A percentile compares a stretch with the other conserved stretches of the same genome.
phyloP scores from a whole-genome alignment of 202 grass and related monocot genomes.

The Musa balbisiana region DNA sequence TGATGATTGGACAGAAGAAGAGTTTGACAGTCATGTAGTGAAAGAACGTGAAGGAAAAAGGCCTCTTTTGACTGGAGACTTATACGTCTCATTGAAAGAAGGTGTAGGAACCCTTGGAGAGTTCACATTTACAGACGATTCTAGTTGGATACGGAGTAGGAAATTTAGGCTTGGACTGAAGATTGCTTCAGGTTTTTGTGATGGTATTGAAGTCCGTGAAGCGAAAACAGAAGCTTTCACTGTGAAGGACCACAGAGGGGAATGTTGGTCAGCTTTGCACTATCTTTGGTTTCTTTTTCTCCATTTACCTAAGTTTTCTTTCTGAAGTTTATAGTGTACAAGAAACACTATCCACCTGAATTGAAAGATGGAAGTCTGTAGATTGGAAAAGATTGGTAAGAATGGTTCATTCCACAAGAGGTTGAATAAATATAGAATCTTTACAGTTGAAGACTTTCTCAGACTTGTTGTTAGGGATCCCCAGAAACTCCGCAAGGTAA shows the following conservation, averaged over 20 bases:
- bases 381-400: conserved; percentile 21
- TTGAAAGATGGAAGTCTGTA: conserved; percentile 17
- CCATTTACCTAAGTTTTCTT: neutral
- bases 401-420: conserved; percentile 20
- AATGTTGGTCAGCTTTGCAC: neutral
- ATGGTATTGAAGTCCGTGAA: conserved; percentile 4
- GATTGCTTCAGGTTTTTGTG: conserved; percentile 11
- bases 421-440: conserved; percentile 1
- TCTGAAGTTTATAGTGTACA: conserved; percentile 1
- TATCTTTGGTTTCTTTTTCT: neutral
- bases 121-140: conserved; percentile 14
- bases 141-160: conserved; percentile 13
- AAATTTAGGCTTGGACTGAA: conserved; percentile 20
- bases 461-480: conserved; percentile 3
- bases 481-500: conserved; percentile 11
- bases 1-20: conserved; percentile 5
- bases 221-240: conserved; percentile 15
- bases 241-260: conserved; percentile 16
- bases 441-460: conserved; percentile 16
- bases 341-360: conserved; percentile 10
- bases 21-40: conserved; percentile 7
- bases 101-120: conserved; percentile 12
- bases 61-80: conserved; percentile 15
- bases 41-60: conserved; percentile 14
- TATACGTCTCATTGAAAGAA: conserved; percentile 4